phyloP scores from a whole-genome alignment of 2,329 filamentous ascomycete genomes.

The Alternaria alternata region DNA sequence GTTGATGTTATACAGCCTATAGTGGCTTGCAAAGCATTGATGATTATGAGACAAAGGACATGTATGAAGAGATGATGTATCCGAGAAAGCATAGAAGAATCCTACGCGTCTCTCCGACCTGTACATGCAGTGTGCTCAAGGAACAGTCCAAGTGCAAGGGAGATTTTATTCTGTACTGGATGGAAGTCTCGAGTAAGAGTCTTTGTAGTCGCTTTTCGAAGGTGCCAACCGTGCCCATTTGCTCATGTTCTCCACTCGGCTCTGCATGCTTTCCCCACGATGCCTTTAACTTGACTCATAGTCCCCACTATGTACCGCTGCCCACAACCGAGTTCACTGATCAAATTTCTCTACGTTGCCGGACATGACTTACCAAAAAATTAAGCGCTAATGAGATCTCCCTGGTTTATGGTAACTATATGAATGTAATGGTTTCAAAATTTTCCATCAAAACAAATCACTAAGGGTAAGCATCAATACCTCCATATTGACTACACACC shows the following conservation, averaged over 20 bases:
- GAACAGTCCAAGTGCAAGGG: not conserved
- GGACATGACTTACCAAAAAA: too few relatives aligned
- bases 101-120: not conserved
- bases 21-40: not conserved
- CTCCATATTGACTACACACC: too few relatives aligned
- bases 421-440: too few relatives aligned
- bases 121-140: not conserved
- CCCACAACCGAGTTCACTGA: not conserved
- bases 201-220: not conserved
- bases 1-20: not conserved
- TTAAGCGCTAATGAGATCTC: too few relatives aligned
- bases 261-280: not conserved
- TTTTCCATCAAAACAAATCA: too few relatives aligned
- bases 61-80: not conserved
- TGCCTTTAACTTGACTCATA: constrained; percentile 5
- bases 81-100: not conserved
- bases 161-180: not conserved
- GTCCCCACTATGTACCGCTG: not conserved
- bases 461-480: too few relatives aligned
- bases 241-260: not conserved
- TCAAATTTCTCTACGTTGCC: not conserved
- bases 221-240: not conserved
- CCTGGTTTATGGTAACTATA: not conserved
- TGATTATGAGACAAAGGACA: not conserved
- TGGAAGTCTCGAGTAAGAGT: not conserved